Base-by-base conservation (phyloP, 2,329 filamentous ascomycete genomes). In the Neofusicoccum ribis region DNA sequence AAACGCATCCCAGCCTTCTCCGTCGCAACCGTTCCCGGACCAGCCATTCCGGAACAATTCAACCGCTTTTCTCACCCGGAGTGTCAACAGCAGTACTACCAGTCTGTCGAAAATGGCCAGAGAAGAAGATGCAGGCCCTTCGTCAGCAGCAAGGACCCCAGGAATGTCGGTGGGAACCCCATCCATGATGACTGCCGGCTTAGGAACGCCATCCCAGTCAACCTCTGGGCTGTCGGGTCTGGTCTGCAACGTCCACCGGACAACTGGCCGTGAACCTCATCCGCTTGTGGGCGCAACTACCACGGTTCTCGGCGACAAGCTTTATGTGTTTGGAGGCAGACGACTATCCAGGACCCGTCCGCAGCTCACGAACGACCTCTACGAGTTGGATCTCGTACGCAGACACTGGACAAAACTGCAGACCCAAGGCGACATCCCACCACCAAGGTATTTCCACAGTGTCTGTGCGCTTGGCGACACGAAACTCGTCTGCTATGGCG, bases 401-500 rank as follows among this genome's bases (percentile, higher is more conserved):
- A 87, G 95, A 65, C 93, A 98, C 78, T 99, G 95, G 95, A 92
- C 89, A 12, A 97, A 93, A 76, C 77, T 98, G 27, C 91, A 96
- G 62, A 89, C 91, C 0, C 85, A 83, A 34, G 95, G 95, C 50
- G 93, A 98, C 72, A 82, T 96, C 43, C 95, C 95, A 1, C 91
- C 93, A 1, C 92, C 95, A 8, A 87, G 95, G 67, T 99, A 99
- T 76, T 99, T 99, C 70, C 95, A 99, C 81, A 98, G 93, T 69
- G 91, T 98, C 77, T 99, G 95, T 76, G 86, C 92, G 1, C 81
- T 99, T 2, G 95, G 95, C 23, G 95, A 98, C 75, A 94, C 92
- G 2, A 99, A 98, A 78, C 84, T 99, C 76, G 94, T 99, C 3
- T 98, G 94, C 78, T 99, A 98, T 77, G 95, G 95, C 65, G 95